Percentiles rank a stretch among this genome's conserved stretches.
phyloP scores from a whole-genome alignment of 805 yeast genomes.

The Suhomyces vadensis region DNA sequence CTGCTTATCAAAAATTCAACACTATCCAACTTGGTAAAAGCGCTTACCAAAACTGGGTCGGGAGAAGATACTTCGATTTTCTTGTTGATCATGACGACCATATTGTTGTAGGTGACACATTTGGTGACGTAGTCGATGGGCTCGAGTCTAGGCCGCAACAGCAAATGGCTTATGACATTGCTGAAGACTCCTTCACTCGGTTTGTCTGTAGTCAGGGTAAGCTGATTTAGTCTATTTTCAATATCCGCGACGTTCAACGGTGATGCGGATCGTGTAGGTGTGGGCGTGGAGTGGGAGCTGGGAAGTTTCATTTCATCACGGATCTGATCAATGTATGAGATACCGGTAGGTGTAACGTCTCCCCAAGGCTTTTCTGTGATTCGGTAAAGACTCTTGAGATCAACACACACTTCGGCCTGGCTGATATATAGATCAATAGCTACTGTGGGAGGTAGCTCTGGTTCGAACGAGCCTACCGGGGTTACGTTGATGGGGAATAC shows the following conservation, averaged over 20 bases:
- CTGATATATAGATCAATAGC: constrained; percentile 59
- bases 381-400: constrained; percentile 27
- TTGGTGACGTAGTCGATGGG: constrained; percentile 57
- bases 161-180: constrained; percentile 26
- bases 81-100: constrained; percentile 62
- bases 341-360: constrained; percentile 41
- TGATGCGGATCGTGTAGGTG: constrained; percentile 4
- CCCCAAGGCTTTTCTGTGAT: constrained; percentile 66
- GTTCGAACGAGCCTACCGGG: constrained; percentile 39
- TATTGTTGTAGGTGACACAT: constrained; percentile 51
- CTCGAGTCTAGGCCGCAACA: constrained; percentile 29
- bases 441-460: constrained; percentile 47
- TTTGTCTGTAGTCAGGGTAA: constrained; percentile 8
- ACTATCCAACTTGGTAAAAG: constrained; percentile 62
- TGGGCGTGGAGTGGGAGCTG: constrained; percentile 8
- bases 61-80: constrained; percentile 62
- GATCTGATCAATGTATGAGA: constrained; percentile 59
- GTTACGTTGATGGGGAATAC: constrained; percentile 59
- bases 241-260: constrained; percentile 28
- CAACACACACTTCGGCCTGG: constrained; percentile 52
- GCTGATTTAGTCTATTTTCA: constrained; percentile 17
- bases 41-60: constrained; percentile 65
- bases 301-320: constrained; percentile 52
- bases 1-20: constrained; percentile 52
- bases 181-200: constrained; percentile 15